These are phyloP conservation scores for Trypanosoma congolense DNA, from an alignment of 208 protist genomes.

Conservation along the genomic window DNA sequence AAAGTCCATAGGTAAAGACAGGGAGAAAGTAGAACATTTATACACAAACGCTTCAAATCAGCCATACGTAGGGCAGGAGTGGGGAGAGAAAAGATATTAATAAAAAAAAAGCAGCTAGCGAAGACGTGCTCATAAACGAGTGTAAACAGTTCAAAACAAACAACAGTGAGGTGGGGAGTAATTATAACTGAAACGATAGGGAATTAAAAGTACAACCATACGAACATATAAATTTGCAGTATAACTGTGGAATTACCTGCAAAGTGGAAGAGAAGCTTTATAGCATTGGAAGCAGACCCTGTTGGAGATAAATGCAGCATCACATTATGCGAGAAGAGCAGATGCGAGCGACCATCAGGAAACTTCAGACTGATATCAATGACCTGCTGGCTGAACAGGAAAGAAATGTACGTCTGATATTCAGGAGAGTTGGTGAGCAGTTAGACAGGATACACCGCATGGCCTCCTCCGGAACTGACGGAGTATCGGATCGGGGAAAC, in stretches of 20 bases:
- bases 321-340: slow-evolving; percentile 28
- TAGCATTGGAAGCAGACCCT: background rate
- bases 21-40: background rate
- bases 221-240: too few species aligned
- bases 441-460: slow-evolving; percentile 46
- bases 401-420: slow-evolving; percentile 38
- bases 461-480: slow-evolving; percentile 14
- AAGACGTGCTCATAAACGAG: too few species aligned
- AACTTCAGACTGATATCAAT: slow-evolving; percentile 40
- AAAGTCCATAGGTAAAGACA: too few species aligned
- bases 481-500: slow-evolving; percentile 6
- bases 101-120: too few species aligned
- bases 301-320: slow-evolving; percentile 13
- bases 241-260: background rate
- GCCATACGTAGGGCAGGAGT: background rate
- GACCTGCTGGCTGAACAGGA: slow-evolving; percentile 62
- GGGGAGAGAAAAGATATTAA: too few species aligned
- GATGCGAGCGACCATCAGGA: slow-evolving; percentile 26
- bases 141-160: too few species aligned
- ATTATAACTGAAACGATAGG: too few species aligned
- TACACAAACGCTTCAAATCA: background rate
- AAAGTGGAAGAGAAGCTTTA: background rate
- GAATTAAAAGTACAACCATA: too few species aligned
- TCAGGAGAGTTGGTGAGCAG: slow-evolving; percentile 39
- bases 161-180: too few species aligned